These are phyloP conservation scores for Fusarium sp. DNA, from an alignment of 2,329 filamentous ascomycete genomes.

Conservation along the genomic window DNA sequence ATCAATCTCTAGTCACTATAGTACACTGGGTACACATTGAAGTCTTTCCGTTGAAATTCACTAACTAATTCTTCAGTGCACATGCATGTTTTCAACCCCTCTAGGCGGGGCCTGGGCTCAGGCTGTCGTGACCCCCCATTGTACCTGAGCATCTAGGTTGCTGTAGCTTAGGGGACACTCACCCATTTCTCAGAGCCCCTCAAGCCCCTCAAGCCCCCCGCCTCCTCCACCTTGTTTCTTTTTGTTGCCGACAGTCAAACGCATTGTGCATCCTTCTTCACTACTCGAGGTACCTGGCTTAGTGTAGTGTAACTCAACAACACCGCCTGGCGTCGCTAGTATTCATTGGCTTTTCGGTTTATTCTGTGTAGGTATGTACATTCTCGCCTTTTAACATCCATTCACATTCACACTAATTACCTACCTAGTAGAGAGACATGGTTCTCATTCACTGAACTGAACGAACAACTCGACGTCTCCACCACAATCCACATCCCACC, in stretches of 20 bases:
- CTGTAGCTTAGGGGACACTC: conserved; percentile 2
- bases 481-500: conserved; percentile 25
- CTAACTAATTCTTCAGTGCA: not conserved
- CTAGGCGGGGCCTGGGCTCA: not conserved
- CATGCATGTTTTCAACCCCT: conserved; percentile 10
- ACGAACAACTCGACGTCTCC: conserved; percentile 28
- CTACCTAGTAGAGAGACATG: conserved; percentile 23
- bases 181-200: conserved; percentile 27
- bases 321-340: not conserved
- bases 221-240: conserved; percentile 11
- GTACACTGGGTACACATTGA: not conserved
- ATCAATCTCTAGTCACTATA: not conserved
- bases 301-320: not conserved
- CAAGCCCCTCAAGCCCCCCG: conserved; percentile 3
- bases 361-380: not conserved
- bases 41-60: not conserved
- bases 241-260: conserved; percentile 16
- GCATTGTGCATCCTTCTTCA: conserved; percentile 3
- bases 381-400: not conserved
- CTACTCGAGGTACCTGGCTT: not conserved
- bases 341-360: not conserved
- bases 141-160: not conserved
- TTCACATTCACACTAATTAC: not conserved
- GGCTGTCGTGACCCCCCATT: conserved; percentile 20
- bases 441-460: conserved; percentile 33